Conservation (phyloP, 139 green algal genomes). For the Nannochloris sp. region DNA sequence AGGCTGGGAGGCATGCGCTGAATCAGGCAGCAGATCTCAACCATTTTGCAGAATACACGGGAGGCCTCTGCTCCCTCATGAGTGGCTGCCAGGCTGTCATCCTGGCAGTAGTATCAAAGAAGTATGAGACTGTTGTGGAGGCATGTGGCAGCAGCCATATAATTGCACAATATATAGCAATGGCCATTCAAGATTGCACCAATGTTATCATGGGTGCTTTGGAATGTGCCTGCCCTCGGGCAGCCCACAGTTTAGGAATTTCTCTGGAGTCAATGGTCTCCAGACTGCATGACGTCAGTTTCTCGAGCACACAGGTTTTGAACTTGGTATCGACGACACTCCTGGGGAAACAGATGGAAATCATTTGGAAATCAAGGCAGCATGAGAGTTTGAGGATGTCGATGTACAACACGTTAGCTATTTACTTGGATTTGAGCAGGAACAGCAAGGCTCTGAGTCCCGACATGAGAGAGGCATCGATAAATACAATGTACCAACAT, state of each 20-base stretch:
- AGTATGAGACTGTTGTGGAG: slow-evolving; percentile 26
- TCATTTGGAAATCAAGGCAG: not conserved
- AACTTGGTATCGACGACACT: not conserved
- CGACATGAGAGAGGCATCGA: slow-evolving; percentile 30
- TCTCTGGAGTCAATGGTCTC: not conserved
- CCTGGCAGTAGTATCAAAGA: slow-evolving; percentile 39
- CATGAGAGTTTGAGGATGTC: slow-evolving; percentile 35
- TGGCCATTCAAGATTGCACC: not conserved
- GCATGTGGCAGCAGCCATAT: slow-evolving; percentile 4
- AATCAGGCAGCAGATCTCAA: slow-evolving; percentile 50
- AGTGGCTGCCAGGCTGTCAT: slow-evolving; percentile 44
- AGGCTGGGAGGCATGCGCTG: slow-evolving; percentile 35
- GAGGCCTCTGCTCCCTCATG: slow-evolving; percentile 32
- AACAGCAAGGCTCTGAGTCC: not conserved
- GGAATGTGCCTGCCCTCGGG: not conserved
- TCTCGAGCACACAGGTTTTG: not conserved
- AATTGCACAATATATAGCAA: not conserved
- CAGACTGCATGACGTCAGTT: not conserved
- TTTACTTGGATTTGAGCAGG: slow-evolving; percentile 49
- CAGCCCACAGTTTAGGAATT: not conserved
- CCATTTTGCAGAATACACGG: slow-evolving; percentile 28
- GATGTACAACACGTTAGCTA: slow-evolving; percentile 45
- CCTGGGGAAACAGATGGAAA: not conserved
- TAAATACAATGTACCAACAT: slow-evolving; percentile 10
- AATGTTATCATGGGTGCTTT: not conserved